Percentiles rank a stretch among this genome's conserved stretches.
Conservation (phyloP, 139 green algal genomes). For the Pycnococcus provasolii region DNA sequence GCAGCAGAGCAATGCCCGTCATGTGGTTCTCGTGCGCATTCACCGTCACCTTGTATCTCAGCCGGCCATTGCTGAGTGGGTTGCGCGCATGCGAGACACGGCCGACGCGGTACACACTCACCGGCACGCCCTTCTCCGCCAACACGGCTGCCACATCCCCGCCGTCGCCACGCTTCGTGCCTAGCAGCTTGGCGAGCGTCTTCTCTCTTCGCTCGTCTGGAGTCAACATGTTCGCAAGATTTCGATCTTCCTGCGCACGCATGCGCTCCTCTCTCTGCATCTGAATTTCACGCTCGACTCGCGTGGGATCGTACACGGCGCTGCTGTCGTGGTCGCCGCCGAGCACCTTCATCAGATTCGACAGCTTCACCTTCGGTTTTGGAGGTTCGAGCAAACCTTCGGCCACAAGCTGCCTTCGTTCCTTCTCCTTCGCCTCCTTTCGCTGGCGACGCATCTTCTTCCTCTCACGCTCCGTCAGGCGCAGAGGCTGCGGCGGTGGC, state of each 20-base stretch:
- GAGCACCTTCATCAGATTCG: constrained; percentile 90
- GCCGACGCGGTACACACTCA: constrained; percentile 38
- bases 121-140: constrained; percentile 37
- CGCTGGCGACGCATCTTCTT: constrained; percentile 91
- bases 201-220: constrained; percentile 81
- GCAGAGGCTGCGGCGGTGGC: constrained; percentile 64
- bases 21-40: constrained; percentile 86
- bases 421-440: constrained; percentile 76
- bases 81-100: too few species aligned
- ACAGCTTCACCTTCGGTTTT: constrained; percentile 90
- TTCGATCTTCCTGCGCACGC: constrained; percentile 85
- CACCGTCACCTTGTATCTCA: constrained; percentile 73
- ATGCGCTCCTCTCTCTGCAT: constrained; percentile 65
- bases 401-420: constrained; percentile 92
- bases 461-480: constrained; percentile 54
- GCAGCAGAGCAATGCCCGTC: constrained; percentile 46
- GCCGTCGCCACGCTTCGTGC: constrained; percentile 28
- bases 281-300: constrained; percentile 78
- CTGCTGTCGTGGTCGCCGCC: constrained; percentile 45
- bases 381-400: constrained; percentile 88
- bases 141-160: constrained; percentile 36
- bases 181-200: constrained; percentile 84
- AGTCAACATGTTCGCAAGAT: constrained; percentile 86
- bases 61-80: too few species aligned
- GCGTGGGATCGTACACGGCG: constrained; percentile 76